Evolutionary conservation across 1,284 basidiomycete species (phyloP).

Genomic region (Vanrija sp.): DNA sequence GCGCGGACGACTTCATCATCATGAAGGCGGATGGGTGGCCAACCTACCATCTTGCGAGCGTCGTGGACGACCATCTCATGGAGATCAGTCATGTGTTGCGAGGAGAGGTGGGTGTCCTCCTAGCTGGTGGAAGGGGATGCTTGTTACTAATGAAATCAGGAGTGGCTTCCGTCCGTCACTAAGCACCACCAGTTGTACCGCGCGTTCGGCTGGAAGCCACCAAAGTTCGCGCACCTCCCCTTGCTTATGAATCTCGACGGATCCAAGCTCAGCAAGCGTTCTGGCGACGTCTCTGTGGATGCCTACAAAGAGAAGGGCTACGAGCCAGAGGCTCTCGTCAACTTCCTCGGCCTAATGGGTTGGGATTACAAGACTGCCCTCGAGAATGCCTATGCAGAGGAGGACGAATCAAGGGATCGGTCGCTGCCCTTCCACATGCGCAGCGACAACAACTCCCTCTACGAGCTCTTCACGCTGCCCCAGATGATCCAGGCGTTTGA

Average conservation of each 20-base stretch:
- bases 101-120: slow-evolving; percentile 65
- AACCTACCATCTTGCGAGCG: slow-evolving; percentile 93
- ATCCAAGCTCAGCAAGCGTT: slow-evolving; percentile 89
- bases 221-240: slow-evolving; percentile 86
- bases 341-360: slow-evolving; percentile 89
- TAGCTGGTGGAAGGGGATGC: not conserved
- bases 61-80: slow-evolving; percentile 96
- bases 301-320: slow-evolving; percentile 79
- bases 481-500: slow-evolving; percentile 42
- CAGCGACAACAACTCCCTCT: slow-evolving; percentile 32
- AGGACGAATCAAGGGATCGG: slow-evolving; percentile 10
- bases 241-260: slow-evolving; percentile 87
- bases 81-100: slow-evolving; percentile 90
- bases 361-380: slow-evolving; percentile 63
- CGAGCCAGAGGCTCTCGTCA: slow-evolving; percentile 84
- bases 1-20: slow-evolving; percentile 78
- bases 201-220: slow-evolving; percentile 67
- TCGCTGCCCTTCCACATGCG: slow-evolving; percentile 39
- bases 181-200: slow-evolving; percentile 87
- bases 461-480: slow-evolving; percentile 41
- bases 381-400: slow-evolving; percentile 1
- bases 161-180: slow-evolving; percentile 95
- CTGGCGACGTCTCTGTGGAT: slow-evolving; percentile 80
- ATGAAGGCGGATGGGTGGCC: slow-evolving; percentile 90
- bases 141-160: slow-evolving; percentile 46